These are phyloP conservation scores for Oryza longistaminata DNA, from an alignment of 176 grass and related monocot genomes.

Conservation along the genomic window DNA sequence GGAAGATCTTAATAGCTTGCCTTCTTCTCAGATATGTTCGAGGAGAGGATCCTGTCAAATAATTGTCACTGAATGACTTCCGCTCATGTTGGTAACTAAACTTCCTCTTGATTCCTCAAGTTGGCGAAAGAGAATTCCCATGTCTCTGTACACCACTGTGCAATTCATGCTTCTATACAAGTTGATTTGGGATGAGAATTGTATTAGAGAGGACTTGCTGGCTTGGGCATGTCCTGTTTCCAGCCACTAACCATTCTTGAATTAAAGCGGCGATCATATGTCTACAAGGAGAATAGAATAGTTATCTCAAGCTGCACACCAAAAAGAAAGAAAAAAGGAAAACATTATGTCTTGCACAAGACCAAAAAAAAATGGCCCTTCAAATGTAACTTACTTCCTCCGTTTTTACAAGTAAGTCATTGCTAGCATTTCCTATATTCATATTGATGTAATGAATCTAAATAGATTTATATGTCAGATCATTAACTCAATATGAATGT, in stretches of 20 bases:
- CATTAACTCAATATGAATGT: too few species aligned
- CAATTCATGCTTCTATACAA: constrained; percentile 74
- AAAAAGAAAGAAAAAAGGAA: background rate
- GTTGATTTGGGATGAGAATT: constrained; percentile 64
- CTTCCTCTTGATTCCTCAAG: constrained; percentile 53
- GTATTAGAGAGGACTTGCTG: constrained; percentile 75
- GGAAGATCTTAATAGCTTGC: constrained; percentile 74
- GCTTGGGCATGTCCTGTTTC: constrained; percentile 75
- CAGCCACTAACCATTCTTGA: constrained; percentile 76
- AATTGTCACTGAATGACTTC: constrained; percentile 44
- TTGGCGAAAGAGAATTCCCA: constrained; percentile 47
- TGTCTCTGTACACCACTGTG: constrained; percentile 72
- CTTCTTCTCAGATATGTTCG: constrained; percentile 43
- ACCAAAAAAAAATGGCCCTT: background rate
- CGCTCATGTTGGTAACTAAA: constrained; percentile 57
- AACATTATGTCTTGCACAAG: background rate
- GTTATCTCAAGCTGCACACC: constrained; percentile 10
- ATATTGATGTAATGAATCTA: too few species aligned
- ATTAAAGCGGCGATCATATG: constrained; percentile 79
- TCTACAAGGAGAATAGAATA: constrained; percentile 52
- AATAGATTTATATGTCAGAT: too few species aligned
- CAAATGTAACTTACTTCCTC: background rate
- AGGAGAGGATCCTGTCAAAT: constrained; percentile 53
- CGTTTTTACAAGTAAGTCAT: too few species aligned
- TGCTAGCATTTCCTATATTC: too few species aligned